A percentile compares a stretch with the other conserved stretches of the same genome.
Evolutionary conservation across 495 filamentous ascomycete genomes (phyloP).

Genomic region (Chlorociboria aeruginascens): DNA sequence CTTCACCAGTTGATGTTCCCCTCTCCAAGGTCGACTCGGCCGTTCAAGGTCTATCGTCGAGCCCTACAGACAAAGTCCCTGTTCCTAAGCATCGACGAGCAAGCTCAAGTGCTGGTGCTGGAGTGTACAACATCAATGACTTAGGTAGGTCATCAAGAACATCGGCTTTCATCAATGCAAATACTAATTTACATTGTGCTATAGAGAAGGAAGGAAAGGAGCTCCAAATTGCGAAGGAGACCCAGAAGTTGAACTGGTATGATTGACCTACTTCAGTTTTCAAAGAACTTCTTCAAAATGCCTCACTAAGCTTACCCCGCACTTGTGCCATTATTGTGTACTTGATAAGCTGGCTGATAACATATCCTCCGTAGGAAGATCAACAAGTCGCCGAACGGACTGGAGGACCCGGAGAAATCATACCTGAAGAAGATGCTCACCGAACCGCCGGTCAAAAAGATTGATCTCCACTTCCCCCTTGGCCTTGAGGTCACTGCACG

Average conservation of each 20-base stretch:
- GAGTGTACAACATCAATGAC: conserved; percentile 74
- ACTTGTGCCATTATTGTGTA: background rate
- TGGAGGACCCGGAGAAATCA: conserved; percentile 63
- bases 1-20: conserved; percentile 4
- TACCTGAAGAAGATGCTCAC: conserved; percentile 68
- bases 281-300: background rate
- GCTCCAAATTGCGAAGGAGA: conserved; percentile 72
- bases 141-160: conserved; percentile 46
- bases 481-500: conserved; percentile 81
- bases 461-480: conserved; percentile 79
- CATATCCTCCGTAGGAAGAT: conserved; percentile 56
- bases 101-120: conserved; percentile 50
- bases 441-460: conserved; percentile 77
- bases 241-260: conserved; percentile 84
- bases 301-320: conserved; percentile 6
- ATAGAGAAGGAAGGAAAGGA: conserved; percentile 65
- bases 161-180: conserved; percentile 2
- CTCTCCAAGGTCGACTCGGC: conserved; percentile 81
- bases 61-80: conserved; percentile 40
- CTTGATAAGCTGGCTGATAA: conserved; percentile 2
- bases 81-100: conserved; percentile 49
- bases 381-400: conserved; percentile 63
- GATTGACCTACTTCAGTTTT: conserved; percentile 17
- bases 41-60: conserved; percentile 62
- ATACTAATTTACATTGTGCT: conserved; percentile 1